These are phyloP conservation scores for Myrica gale DNA, from an alignment of 306 rosid species.

Conservation along the genomic window DNA sequence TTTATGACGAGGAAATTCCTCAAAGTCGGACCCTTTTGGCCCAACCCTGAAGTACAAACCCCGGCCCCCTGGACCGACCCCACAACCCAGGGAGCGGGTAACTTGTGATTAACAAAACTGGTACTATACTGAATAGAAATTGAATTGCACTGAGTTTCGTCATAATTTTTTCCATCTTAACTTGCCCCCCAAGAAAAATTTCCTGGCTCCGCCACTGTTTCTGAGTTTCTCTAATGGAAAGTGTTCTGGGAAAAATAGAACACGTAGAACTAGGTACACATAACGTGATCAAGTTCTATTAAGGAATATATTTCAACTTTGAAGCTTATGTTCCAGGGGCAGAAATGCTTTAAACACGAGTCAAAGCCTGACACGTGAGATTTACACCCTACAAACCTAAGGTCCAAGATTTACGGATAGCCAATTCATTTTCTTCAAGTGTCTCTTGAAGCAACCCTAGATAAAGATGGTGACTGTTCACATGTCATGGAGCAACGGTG, in stretches of 20 bases:
- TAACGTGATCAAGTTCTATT: neutral
- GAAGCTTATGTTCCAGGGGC: neutral
- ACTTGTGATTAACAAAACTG: too few species aligned
- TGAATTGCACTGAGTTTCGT: too few species aligned
- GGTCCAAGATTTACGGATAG: neutral
- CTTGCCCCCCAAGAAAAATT: too few species aligned
- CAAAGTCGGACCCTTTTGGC: too few species aligned
- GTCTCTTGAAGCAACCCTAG: neutral
- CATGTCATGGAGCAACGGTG: neutral
- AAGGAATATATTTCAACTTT: neutral
- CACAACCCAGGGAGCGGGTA: too few species aligned
- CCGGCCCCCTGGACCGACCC: too few species aligned
- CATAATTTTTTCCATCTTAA: too few species aligned
- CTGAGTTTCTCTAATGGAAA: neutral
- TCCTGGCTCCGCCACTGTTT: too few species aligned
- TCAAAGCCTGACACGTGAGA: neutral
- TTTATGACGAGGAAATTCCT: too few species aligned
- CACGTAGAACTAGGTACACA: neutral
- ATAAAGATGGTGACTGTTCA: neutral
- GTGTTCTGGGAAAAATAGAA: neutral
- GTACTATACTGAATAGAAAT: too few species aligned
- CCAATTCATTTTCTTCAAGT: neutral
- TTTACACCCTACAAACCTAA: slow-evolving; percentile 3
- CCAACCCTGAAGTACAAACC: too few species aligned
- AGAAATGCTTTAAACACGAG: neutral